These are phyloP conservation scores for Pseudogymnoascus sp. DNA, from an alignment of 2,329 filamentous ascomycete genomes.

Conservation along the genomic window DNA sequence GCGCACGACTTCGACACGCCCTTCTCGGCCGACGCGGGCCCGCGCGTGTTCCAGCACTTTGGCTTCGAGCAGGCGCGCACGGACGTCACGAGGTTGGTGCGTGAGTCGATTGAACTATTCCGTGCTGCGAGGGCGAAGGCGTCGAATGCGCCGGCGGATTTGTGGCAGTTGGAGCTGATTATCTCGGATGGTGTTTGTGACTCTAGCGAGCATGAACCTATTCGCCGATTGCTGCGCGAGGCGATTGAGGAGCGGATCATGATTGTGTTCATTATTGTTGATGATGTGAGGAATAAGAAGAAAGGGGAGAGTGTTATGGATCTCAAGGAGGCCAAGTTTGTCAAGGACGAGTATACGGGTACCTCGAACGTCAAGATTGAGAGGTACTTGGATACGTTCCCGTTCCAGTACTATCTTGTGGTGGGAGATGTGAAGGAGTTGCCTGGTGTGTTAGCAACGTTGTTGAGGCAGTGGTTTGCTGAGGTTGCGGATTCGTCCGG, in stretches of 20 bases:
- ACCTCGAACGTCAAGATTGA: slow-evolving; percentile 69
- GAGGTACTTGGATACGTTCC: slow-evolving; percentile 90
- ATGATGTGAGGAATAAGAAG: slow-evolving; percentile 49
- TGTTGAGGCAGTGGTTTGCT: slow-evolving; percentile 93
- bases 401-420: slow-evolving; percentile 94
- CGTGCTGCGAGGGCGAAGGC: slow-evolving; percentile 56
- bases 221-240: slow-evolving; percentile 74
- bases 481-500: slow-evolving; percentile 40
- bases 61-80: slow-evolving; percentile 79
- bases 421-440: slow-evolving; percentile 88
- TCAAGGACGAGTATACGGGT: slow-evolving; percentile 50
- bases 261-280: slow-evolving; percentile 96
- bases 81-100: slow-evolving; percentile 72
- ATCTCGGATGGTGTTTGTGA: slow-evolving; percentile 92
- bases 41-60: slow-evolving; percentile 77
- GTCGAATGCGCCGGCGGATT: slow-evolving; percentile 52
- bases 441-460: slow-evolving; percentile 75
- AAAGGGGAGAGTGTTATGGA: slow-evolving; percentile 69
- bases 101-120: slow-evolving; percentile 74
- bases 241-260: slow-evolving; percentile 92
- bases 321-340: slow-evolving; percentile 78
- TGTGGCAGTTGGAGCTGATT: slow-evolving; percentile 93
- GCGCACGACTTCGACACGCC: slow-evolving; percentile 80
- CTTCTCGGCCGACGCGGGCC: slow-evolving; percentile 74
- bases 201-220: slow-evolving; percentile 68